Evolutionary conservation across 495 filamentous ascomycete genomes (phyloP).

Genomic region (Aspergillus sparsus): DNA sequence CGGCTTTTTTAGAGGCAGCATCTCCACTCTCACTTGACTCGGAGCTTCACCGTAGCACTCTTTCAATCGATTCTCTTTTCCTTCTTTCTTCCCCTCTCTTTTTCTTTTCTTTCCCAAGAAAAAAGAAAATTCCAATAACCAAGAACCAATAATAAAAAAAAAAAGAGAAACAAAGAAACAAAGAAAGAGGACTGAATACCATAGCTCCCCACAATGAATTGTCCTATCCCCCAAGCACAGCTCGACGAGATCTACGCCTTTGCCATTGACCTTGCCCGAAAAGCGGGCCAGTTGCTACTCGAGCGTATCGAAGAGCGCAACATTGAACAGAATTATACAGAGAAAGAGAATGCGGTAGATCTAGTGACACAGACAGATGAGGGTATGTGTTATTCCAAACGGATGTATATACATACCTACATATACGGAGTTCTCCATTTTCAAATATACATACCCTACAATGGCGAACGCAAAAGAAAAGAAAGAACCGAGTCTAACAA

Average conservation of each 20-base stretch:
- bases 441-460: too few species aligned
- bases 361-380: constrained; percentile 72
- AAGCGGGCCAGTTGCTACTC: constrained; percentile 61
- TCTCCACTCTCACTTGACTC: background rate
- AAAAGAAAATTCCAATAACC: background rate
- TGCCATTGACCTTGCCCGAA: constrained; percentile 62
- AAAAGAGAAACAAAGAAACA: too few species aligned
- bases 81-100: constrained; percentile 5
- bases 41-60: background rate
- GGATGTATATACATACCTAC: too few species aligned
- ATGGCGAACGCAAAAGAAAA: too few species aligned
- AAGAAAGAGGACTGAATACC: too few species aligned
- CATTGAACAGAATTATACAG: constrained; percentile 34
- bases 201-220: constrained; percentile 10
- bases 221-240: constrained; percentile 37
- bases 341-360: constrained; percentile 70
- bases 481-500: background rate
- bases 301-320: constrained; percentile 50
- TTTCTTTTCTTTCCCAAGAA: background rate
- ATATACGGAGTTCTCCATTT: too few species aligned
- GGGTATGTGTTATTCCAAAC: constrained; percentile 40
- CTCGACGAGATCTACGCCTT: constrained; percentile 66
- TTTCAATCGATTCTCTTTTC: background rate
- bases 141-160: background rate
- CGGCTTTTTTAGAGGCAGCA: background rate